phyloP scores from a whole-genome alignment of 2,329 filamentous ascomycete species.

The Ceratocystis ficicola region DNA sequence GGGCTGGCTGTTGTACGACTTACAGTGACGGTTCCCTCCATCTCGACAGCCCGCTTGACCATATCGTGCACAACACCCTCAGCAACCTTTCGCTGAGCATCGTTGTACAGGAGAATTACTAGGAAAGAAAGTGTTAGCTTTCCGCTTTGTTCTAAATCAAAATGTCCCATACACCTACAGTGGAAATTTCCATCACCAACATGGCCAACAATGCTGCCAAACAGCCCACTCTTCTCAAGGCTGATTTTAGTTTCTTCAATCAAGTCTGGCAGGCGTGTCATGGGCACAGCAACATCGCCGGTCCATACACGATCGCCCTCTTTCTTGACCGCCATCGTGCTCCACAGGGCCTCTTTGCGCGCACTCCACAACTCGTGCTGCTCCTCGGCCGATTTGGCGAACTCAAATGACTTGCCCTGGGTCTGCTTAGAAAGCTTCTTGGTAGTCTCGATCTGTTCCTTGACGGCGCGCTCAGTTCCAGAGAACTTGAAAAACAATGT shows the following conservation, averaged over 20 bases:
- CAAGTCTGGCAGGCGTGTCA: constrained; percentile 58
- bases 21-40: constrained; percentile 71
- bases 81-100: constrained; percentile 53
- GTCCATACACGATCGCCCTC: constrained; percentile 68
- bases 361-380: constrained; percentile 71
- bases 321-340: constrained; percentile 55
- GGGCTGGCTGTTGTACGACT: constrained; percentile 24
- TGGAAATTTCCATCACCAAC: constrained; percentile 74
- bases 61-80: constrained; percentile 66
- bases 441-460: constrained; percentile 64
- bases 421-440: constrained; percentile 48
- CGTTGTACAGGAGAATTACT: constrained; percentile 49
- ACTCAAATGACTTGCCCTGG: constrained; percentile 61
- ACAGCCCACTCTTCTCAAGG: constrained; percentile 34
- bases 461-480: constrained; percentile 56
- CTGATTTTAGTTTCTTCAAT: constrained; percentile 57
- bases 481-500: constrained; percentile 79
- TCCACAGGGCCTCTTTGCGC: constrained; percentile 74
- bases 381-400: constrained; percentile 58
- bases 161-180: constrained; percentile 29
- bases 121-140: neutral
- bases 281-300: constrained; percentile 73
- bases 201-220: constrained; percentile 51
- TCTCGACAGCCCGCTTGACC: constrained; percentile 73
- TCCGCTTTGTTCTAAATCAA: neutral